These are phyloP conservation scores for Andrographis paniculata DNA, from an alignment of 305 asterid species.

Conservation along the genomic window DNA sequence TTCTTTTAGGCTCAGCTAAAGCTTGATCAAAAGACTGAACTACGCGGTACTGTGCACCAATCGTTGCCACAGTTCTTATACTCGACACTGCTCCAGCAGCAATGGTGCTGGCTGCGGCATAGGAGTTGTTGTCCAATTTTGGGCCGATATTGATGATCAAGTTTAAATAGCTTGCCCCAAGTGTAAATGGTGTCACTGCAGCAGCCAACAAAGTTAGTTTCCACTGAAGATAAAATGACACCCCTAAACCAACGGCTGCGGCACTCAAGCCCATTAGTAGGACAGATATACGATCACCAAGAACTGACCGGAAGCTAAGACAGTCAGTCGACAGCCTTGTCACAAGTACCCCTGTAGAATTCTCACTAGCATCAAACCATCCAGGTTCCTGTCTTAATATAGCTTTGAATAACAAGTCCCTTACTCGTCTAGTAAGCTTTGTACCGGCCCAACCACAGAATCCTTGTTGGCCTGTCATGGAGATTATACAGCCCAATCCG, in stretches of 20 bases:
- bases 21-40: slow-evolving; percentile 60
- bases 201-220: slow-evolving; percentile 54
- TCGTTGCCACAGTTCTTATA: slow-evolving; percentile 71
- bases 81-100: slow-evolving; percentile 78
- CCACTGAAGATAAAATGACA: slow-evolving; percentile 60
- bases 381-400: slow-evolving; percentile 72
- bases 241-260: slow-evolving; percentile 71
- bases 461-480: slow-evolving; percentile 83
- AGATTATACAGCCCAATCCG: slow-evolving; percentile 56
- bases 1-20: slow-evolving; percentile 41
- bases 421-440: slow-evolving; percentile 52
- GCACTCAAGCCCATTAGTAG: slow-evolving; percentile 69
- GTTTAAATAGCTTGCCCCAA: slow-evolving; percentile 74
- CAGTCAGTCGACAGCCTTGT: slow-evolving; percentile 59
- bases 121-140: slow-evolving; percentile 52
- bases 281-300: slow-evolving; percentile 68
- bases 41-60: slow-evolving; percentile 57
- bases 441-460: slow-evolving; percentile 83
- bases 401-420: slow-evolving; percentile 47
- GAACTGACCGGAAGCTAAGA: slow-evolving; percentile 49
- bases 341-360: slow-evolving; percentile 59
- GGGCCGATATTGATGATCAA: slow-evolving; percentile 68
- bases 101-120: slow-evolving; percentile 60
- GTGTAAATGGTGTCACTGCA: slow-evolving; percentile 65
- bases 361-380: slow-evolving; percentile 71